Evolutionary conservation across 2,329 filamentous ascomycete species (phyloP).

Genomic region (Blastomyces silverae): DNA sequence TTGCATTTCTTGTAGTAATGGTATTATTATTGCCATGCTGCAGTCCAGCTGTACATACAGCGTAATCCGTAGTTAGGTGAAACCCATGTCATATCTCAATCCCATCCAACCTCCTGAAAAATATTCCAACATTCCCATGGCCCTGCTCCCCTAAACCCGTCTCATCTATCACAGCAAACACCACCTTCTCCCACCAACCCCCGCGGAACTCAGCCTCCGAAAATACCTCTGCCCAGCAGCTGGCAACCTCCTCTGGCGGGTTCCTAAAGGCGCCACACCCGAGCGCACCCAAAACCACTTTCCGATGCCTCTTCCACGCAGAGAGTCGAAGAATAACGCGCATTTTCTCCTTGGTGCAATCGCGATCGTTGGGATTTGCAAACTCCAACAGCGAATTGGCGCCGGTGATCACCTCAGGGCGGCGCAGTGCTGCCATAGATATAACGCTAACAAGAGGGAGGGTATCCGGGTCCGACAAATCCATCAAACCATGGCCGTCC

Average conservation of each 20-base stretch:
- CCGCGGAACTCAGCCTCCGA: slow-evolving; percentile 51
- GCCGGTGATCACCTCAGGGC: slow-evolving; percentile 8
- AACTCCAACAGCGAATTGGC: slow-evolving; percentile 8
- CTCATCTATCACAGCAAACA: slow-evolving; percentile 52
- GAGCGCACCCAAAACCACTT: slow-evolving; percentile 52
- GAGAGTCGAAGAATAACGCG: slow-evolving; percentile 16
- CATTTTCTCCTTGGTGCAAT: slow-evolving; percentile 17
- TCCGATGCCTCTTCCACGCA: slow-evolving; percentile 15
- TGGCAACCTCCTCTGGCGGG: slow-evolving; percentile 50
- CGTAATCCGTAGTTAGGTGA: neutral
- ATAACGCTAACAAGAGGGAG: slow-evolving; percentile 18
- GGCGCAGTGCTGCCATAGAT: slow-evolving; percentile 13
- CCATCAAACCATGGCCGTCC: slow-evolving; percentile 14
- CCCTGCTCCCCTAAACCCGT: slow-evolving; percentile 23
- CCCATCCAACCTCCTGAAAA: slow-evolving; percentile 17
- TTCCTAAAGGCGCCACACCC: slow-evolving; percentile 59
- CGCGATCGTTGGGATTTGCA: slow-evolving; percentile 13
- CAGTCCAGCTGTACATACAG: neutral
- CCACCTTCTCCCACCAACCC: slow-evolving; percentile 54
- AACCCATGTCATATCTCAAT: slow-evolving; percentile 10
- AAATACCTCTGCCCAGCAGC: slow-evolving; percentile 54
- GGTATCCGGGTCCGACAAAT: slow-evolving; percentile 10
- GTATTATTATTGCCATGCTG: neutral
- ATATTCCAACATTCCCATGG: slow-evolving; percentile 23
- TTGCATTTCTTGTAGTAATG: neutral